phyloP scores from a whole-genome alignment of 495 filamentous ascomycete genomes.

The Aspergillus affinis region DNA sequence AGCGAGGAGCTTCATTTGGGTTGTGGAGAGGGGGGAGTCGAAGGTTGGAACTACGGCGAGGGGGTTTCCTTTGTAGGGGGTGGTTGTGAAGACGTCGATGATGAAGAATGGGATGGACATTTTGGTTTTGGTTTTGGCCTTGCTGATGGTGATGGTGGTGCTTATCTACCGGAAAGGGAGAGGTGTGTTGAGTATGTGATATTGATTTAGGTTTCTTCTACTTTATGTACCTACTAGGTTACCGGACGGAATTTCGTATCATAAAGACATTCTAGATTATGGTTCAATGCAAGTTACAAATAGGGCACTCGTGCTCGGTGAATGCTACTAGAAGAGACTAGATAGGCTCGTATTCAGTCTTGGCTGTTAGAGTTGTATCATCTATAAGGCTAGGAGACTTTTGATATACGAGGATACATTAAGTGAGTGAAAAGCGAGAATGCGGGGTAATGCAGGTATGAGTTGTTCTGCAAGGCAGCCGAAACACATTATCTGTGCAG shows the following conservation, averaged over 20 bases:
- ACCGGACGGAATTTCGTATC: too few species aligned
- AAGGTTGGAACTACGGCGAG: constrained; percentile 20
- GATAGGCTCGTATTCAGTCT: too few species aligned
- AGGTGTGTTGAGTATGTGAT: background rate
- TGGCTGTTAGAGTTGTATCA: too few species aligned
- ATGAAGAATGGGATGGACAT: constrained; percentile 13
- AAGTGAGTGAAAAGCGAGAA: background rate
- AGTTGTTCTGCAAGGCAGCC: background rate
- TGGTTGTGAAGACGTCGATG: constrained; percentile 19
- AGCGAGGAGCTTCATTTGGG: constrained; percentile 24
- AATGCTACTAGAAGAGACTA: too few species aligned
- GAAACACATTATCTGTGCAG: background rate
- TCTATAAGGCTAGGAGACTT: too few species aligned
- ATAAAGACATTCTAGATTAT: too few species aligned
- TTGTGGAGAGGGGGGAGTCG: constrained; percentile 11
- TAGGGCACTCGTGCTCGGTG: too few species aligned
- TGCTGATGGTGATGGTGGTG: background rate
- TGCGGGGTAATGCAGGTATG: background rate
- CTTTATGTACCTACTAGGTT: too few species aligned
- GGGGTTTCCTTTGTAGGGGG: constrained; percentile 19
- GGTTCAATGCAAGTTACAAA: too few species aligned
- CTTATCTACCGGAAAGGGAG: background rate
- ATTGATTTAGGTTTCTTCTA: too few species aligned
- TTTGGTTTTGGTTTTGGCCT: background rate
- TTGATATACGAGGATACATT: too few species aligned